Evolutionary conservation across 495 filamentous ascomycete genomes (phyloP), one percentile per base, ranked within the genome.

Genomic region (Jackrogersella minutella): DNA sequence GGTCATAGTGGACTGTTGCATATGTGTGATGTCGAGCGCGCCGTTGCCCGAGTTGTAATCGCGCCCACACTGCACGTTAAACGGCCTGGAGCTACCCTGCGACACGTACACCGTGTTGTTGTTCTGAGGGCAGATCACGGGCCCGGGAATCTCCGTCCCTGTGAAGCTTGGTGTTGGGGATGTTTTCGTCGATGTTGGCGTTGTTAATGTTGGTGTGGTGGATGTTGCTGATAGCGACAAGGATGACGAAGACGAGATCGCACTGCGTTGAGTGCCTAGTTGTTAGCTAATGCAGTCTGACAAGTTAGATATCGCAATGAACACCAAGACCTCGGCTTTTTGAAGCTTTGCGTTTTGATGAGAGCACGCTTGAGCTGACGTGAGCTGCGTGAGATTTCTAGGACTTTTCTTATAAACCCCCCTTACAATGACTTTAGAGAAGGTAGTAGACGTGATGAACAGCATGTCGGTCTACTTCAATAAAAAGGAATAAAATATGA

Each of bases 51-150:
- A 69, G 58, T 43, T 70, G 65, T 76, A 77, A 46, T 79, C 76
- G 37, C 69, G 73, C 3, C 73, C 77, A 55, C 77, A 79, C 40
- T 76, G 66, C 14, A 78, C 46, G 13, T 74, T 46, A 51, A 66
- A 77, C 7, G 57, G 65, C 19, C 68, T 69, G 0, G 46, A 36
- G 14, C 58, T 49, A 7, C 49, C 55, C 9, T 30, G 14, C 9
- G 74, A 28, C 0, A 70, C 58, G 65, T 76, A 78, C n/a, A 74
- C 66, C 3, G 73, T 77, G 13, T 75, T 65, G 66, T 79, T 78
- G 60, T 69, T 62, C 19, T 26, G 40, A 8, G 77, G 77, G 53
- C 77, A 78, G 26, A 50, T 13, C 26, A 77, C 43, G 31, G 56
- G 60, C 0, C 60, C 50, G 5, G 41, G 16, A 3, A 51, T 28